phyloP scores from a whole-genome alignment of 345 rosid species.

The Alliaria petiolata region DNA sequence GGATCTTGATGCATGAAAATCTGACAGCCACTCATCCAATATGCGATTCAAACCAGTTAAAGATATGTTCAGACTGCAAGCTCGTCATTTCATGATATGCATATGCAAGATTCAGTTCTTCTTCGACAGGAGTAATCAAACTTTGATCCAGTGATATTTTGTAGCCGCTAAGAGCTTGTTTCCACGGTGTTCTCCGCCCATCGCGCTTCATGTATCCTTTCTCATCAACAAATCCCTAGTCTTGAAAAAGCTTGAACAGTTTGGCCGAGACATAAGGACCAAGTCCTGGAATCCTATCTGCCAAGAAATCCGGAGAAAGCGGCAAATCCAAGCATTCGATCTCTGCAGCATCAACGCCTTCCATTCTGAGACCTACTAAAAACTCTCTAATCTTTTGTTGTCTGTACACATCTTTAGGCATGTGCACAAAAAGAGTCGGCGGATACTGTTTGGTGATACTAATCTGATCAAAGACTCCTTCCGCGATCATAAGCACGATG shows the following conservation, averaged over 20 bases:
- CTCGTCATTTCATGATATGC: slow-evolving; percentile 97
- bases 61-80: slow-evolving; percentile 72
- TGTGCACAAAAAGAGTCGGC: slow-evolving; percentile 82
- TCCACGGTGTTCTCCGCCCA: slow-evolving; percentile 72
- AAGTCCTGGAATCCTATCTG: slow-evolving; percentile 64
- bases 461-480: slow-evolving; percentile 65
- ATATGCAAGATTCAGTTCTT: slow-evolving; percentile 88
- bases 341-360: slow-evolving; percentile 75
- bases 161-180: slow-evolving; percentile 41
- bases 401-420: slow-evolving; percentile 75
- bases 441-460: slow-evolving; percentile 59
- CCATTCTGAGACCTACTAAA: slow-evolving; percentile 45
- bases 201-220: slow-evolving; percentile 74
- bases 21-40: slow-evolving; percentile 34
- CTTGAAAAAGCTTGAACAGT: slow-evolving; percentile 50
- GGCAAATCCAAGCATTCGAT: slow-evolving; percentile 69
- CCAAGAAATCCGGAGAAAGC: slow-evolving; percentile 44
- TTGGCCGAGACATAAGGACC: slow-evolving; percentile 43
- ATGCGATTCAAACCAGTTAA: slow-evolving; percentile 90
- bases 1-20: neutral
- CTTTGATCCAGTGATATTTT: slow-evolving; percentile 41
- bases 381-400: slow-evolving; percentile 61
- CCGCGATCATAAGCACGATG: slow-evolving; percentile 79
- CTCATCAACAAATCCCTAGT: slow-evolving; percentile 60
- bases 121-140: slow-evolving; percentile 69